Percentiles rank a stretch among this genome's conserved stretches.
phyloP scores from a whole-genome alignment of 1,139 yeast species.

The Pichia sp. region DNA sequence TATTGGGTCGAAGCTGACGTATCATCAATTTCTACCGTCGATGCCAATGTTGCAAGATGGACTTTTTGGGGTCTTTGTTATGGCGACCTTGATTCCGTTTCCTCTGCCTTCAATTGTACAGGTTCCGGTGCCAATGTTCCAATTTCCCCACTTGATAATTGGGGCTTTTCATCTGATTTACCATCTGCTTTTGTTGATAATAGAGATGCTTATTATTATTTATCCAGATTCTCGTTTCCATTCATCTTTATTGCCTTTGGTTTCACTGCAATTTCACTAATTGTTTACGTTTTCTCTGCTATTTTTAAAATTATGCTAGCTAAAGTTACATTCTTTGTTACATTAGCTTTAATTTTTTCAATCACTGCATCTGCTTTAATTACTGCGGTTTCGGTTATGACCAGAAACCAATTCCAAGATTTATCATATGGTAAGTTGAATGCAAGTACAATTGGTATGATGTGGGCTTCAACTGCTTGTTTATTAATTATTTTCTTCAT shows the following conservation, averaged over 20 bases:
- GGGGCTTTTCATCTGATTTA: conserved; percentile 42
- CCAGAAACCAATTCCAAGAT: conserved; percentile 53
- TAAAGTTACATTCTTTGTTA: conserved; percentile 42
- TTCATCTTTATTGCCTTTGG: conserved; percentile 56
- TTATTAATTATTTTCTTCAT: conserved; percentile 47
- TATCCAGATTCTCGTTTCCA: conserved; percentile 66
- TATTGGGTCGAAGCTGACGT: conserved; percentile 74
- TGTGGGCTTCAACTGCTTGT: conserved; percentile 64
- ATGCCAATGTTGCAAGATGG: conserved; percentile 53
- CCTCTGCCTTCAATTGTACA: conserved; percentile 20
- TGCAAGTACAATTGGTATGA: conserved; percentile 50
- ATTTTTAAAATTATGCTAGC: conserved; percentile 29
- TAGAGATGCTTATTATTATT: conserved; percentile 57
- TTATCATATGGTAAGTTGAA: conserved; percentile 48
- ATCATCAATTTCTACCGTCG: conserved; percentile 47
- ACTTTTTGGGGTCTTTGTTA: conserved; percentile 79
- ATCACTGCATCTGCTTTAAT: conserved; percentile 57
- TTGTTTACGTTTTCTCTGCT: conserved; percentile 17
- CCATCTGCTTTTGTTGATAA: conserved; percentile 50
- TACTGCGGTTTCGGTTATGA: conserved; percentile 64
- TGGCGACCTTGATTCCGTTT: conserved; percentile 16
- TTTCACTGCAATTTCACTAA: conserved; percentile 44
- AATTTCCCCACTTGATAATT: conserved; percentile 67
- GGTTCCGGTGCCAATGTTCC: conserved; percentile 54
- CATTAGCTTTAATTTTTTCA: conserved; percentile 47